A percentile compares a stretch with the other conserved stretches of the same genome.
phyloP scores from a whole-genome alignment of 129 eudicot species.

The Artemisia argyi region DNA sequence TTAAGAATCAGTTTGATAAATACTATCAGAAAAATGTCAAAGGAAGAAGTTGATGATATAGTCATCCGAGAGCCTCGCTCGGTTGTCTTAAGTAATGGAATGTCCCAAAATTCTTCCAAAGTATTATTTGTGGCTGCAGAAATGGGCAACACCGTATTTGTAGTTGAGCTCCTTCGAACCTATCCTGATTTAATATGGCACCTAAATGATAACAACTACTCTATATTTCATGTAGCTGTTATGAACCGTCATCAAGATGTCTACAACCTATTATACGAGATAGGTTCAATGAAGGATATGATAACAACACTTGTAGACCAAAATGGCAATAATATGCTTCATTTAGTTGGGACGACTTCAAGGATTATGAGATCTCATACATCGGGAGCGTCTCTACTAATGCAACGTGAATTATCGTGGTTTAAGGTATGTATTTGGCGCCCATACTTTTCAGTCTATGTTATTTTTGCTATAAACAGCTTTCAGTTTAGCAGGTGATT shows the following conservation, averaged over 20 bases:
- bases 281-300: background rate
- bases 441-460: too few relatives aligned
- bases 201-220: background rate
- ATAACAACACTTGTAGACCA: background rate
- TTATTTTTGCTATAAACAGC: too few relatives aligned
- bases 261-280: background rate
- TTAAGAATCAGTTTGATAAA: background rate
- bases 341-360: constrained; percentile 1
- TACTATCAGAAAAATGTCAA: background rate
- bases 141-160: background rate
- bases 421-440: too few relatives aligned
- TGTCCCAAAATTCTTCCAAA: background rate
- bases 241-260: background rate
- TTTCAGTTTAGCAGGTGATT: too few relatives aligned
- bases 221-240: constrained; percentile 9
- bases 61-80: background rate
- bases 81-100: background rate
- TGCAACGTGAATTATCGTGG: too few relatives aligned
- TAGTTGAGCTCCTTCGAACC: constrained; percentile 5
- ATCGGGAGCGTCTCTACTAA: too few relatives aligned
- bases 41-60: background rate
- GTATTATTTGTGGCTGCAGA: background rate
- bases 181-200: background rate
- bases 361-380: background rate
- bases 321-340: background rate